A percentile compares a stretch with the other conserved stretches of the same genome.
These are phyloP conservation scores for Daldinia eschscholtzii DNA, from an alignment of 2,329 filamentous ascomycete genomes.

Conservation along the genomic window DNA sequence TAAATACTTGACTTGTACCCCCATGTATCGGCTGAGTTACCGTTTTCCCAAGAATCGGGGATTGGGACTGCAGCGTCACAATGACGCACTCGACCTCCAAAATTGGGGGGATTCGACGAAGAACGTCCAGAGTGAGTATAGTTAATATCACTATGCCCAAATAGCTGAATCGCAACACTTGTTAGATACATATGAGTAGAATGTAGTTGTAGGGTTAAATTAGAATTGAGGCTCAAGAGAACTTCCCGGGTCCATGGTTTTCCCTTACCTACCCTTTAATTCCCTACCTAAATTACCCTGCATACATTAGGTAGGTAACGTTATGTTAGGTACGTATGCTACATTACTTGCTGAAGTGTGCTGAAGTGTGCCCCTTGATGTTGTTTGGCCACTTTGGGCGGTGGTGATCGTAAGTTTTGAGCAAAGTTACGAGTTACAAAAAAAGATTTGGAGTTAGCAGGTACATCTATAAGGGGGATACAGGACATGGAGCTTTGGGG, in stretches of 20 bases:
- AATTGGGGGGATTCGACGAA: not conserved
- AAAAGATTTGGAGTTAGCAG: not conserved
- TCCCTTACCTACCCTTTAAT: slow-evolving; percentile 4
- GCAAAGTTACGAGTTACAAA: not conserved
- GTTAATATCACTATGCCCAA: slow-evolving; percentile 5
- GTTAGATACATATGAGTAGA: not conserved
- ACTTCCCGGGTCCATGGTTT: slow-evolving; percentile 30
- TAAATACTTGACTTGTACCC: not conserved
- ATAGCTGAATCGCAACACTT: slow-evolving; percentile 1
- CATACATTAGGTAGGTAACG: not conserved
- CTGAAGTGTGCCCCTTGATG: not conserved
- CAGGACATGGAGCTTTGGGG: not conserved
- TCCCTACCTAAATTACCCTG: not conserved
- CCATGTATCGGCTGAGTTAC: slow-evolving; percentile 2
- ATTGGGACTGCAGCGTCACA: slow-evolving; percentile 22
- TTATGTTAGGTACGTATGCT: not conserved
- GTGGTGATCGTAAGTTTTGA: slow-evolving; percentile 2
- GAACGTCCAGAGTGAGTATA: not conserved
- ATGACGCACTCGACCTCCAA: slow-evolving; percentile 28
- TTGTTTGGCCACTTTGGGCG: not conserved
- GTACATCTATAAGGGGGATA: not conserved
- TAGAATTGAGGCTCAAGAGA: slow-evolving; percentile 36
- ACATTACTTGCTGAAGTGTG: not conserved
- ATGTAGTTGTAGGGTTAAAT: slow-evolving; percentile 19
- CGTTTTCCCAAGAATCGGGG: not conserved